Evolutionary conservation across 352 stramenopile genomes (phyloP).

Genomic region (Pythium biforme): DNA sequence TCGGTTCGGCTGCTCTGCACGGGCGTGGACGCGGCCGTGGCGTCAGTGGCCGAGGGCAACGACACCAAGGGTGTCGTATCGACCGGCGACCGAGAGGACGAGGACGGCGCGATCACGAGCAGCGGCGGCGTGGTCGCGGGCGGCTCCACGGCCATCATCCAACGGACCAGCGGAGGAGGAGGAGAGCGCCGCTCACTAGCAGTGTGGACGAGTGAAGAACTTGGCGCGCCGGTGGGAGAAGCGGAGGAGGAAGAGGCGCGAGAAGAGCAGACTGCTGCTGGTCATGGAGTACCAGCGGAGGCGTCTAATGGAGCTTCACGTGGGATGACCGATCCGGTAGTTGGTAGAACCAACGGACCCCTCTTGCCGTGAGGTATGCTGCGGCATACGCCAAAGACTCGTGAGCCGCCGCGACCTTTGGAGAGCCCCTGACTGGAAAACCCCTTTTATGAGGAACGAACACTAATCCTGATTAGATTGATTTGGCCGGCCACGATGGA

Average conservation of each 20-base stretch:
- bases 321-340: too few relatives aligned
- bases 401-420: slow-evolving; percentile 23
- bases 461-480: too few relatives aligned
- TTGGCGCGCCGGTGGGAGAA: neutral
- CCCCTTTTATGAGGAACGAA: neutral
- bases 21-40: neutral
- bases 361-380: neutral
- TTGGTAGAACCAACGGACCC: too few relatives aligned
- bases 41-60: neutral
- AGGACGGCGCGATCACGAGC: slow-evolving; percentile 5
- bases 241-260: neutral
- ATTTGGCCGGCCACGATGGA: too few relatives aligned
- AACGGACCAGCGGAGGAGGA: neutral
- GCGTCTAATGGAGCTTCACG: too few relatives aligned
- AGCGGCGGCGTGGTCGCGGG: slow-evolving; percentile 10
- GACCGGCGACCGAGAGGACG: neutral
- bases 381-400: neutral
- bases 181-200: neutral
- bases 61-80: too few relatives aligned
- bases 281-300: too few relatives aligned
- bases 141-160: slow-evolving; percentile 27
- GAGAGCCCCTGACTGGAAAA: neutral
- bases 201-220: neutral
- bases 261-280: slow-evolving; percentile 1
- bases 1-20: neutral